A percentile compares a stretch with the other conserved stretches of the same genome.
Evolutionary conservation across 192 early-diverging fungal genomes (phyloP).

Genomic region (Endogone sp.): DNA sequence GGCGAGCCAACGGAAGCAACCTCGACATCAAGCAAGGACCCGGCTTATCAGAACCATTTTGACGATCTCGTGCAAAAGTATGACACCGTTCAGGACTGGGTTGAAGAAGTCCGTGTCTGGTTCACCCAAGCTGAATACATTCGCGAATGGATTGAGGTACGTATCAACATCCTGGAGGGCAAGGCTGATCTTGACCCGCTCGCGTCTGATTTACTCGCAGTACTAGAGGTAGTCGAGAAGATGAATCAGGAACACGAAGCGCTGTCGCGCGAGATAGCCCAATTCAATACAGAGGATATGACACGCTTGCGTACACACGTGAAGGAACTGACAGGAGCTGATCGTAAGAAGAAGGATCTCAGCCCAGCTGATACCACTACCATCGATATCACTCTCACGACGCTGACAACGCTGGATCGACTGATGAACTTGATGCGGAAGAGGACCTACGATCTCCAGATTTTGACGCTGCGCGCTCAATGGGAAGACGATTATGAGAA

Average conservation of each 20-base stretch:
- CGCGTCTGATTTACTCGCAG: slow-evolving; percentile 8
- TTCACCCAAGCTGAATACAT: slow-evolving; percentile 41
- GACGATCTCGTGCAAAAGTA: slow-evolving; percentile 19
- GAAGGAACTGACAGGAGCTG: slow-evolving; percentile 28
- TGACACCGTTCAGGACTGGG: slow-evolving; percentile 19
- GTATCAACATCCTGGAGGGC: slow-evolving; percentile 22
- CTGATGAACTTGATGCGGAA: slow-evolving; percentile 26
- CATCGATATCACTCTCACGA: slow-evolving; percentile 39
- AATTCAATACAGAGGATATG: slow-evolving; percentile 39
- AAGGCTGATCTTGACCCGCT: slow-evolving; percentile 18
- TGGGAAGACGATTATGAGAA: slow-evolving; percentile 34
- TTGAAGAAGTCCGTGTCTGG: slow-evolving; percentile 35
- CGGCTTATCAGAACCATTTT: slow-evolving; percentile 7
- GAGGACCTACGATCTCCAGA: slow-evolving; percentile 24
- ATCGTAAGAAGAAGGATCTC: slow-evolving; percentile 20
- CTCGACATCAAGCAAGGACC: slow-evolving; percentile 1
- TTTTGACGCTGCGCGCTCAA: slow-evolving; percentile 25
- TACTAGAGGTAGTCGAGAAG: slow-evolving; percentile 20
- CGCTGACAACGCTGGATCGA: slow-evolving; percentile 32
- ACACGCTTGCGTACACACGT: slow-evolving; percentile 38
- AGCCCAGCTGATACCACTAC: slow-evolving; percentile 43
- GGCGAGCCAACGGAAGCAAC: neutral
- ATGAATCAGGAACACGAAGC: slow-evolving; percentile 23
- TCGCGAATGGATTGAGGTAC: slow-evolving; percentile 30
- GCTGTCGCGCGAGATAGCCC: slow-evolving; percentile 32